phyloP scores from a whole-genome alignment of 257 asterid species.

The Marsdenia floribunda region DNA sequence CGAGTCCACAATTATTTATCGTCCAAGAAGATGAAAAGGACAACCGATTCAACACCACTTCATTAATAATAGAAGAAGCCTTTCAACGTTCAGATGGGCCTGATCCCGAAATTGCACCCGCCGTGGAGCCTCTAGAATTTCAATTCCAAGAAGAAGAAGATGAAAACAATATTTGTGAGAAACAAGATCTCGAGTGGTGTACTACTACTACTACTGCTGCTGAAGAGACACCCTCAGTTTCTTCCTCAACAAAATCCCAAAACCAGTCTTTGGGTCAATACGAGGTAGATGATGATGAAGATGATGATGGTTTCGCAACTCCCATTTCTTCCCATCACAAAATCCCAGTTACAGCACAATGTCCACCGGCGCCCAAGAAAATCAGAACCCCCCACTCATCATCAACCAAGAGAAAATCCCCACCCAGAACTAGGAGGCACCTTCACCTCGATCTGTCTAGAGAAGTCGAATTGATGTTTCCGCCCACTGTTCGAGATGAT shows the following conservation, averaged over 20 bases:
- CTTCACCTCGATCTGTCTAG: conserved; percentile 25
- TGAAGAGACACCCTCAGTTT: background rate
- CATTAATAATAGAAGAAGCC: conserved; percentile 5
- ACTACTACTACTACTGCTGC: background rate
- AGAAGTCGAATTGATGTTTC: conserved; percentile 38
- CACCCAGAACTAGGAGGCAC: conserved; percentile 23
- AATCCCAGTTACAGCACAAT: conserved; percentile 41
- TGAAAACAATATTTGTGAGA: background rate
- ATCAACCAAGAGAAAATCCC: conserved; percentile 27
- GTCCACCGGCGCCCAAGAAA: conserved; percentile 74
- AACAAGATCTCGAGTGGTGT: background rate
- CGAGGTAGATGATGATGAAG: conserved; percentile 27
- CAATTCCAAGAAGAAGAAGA: background rate
- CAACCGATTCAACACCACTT: background rate
- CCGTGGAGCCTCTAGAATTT: too few relatives aligned
- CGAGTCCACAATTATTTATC: background rate
- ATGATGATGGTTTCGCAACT: conserved; percentile 53
- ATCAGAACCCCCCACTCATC: conserved; percentile 23
- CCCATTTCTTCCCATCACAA: conserved; percentile 54
- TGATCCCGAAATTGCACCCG: conserved; percentile 3
- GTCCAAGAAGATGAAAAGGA: conserved; percentile 14
- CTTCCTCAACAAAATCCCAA: conserved; percentile 18
- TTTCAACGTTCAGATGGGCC: conserved; percentile 10
- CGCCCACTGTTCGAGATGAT: conserved; percentile 12
- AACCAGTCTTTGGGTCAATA: background rate